Conservation (phyloP, 164 flowering plant species). For the Saururus chinensis region DNA sequence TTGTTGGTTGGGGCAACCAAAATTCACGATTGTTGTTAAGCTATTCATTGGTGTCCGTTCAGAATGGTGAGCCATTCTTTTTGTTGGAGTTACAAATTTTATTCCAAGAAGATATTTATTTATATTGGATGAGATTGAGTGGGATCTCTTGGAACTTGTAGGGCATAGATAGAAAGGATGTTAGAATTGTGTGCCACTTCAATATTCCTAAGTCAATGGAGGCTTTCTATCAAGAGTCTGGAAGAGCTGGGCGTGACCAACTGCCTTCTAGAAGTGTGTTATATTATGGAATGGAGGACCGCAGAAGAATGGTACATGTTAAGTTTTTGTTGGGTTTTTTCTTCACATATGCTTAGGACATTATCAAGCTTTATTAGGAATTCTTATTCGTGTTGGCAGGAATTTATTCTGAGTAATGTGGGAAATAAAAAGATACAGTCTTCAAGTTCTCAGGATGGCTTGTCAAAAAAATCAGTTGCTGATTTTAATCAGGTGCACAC, state of each 20-base stretch:
- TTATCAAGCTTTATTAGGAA: background rate
- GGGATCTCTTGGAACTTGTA: conserved; percentile 9
- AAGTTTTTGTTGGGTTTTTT: background rate
- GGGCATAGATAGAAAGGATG: conserved; percentile 95
- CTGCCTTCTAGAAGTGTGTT: conserved; percentile 67
- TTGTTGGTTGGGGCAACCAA: no score
- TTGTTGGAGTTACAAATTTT: background rate
- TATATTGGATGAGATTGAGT: background rate
- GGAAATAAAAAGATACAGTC: conserved; percentile 40
- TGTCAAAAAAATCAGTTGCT: conserved; percentile 41
- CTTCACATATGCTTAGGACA: background rate
- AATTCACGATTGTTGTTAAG: no score
- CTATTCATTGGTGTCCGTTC: no score
- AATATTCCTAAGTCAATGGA: conserved; percentile 97
- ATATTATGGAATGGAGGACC: conserved; percentile 80
- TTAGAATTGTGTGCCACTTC: conserved; percentile 80
- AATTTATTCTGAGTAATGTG: conserved; percentile 58
- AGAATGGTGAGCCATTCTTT: no score
- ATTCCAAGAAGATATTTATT: no score
- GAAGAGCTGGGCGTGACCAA: conserved; percentile 98
- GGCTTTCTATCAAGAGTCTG: conserved; percentile 94
- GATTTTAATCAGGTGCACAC: conserved; percentile 52
- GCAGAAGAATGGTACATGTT: conserved; percentile 59
- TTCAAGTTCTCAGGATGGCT: conserved; percentile 28
- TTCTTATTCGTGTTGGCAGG: conserved; percentile 27